Evolutionary conservation across 2,329 filamentous ascomycete species (phyloP).

Genomic region (Colletotrichum destructivum): DNA sequence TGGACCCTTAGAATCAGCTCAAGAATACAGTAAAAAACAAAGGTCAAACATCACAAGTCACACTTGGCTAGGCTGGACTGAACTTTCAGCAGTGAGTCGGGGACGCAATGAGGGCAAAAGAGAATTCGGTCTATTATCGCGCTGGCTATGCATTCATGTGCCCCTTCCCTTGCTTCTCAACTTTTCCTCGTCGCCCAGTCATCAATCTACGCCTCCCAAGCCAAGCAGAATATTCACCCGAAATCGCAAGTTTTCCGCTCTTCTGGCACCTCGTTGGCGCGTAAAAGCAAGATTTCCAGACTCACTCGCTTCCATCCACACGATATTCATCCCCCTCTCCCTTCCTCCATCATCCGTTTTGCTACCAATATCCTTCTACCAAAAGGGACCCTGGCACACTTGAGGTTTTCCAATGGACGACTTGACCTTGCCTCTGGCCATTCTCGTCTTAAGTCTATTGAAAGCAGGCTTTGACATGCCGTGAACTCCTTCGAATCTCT

Average conservation of each 20-base stretch:
- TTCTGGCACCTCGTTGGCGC: neutral
- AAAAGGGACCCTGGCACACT: slow-evolving; percentile 18
- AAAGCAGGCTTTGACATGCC: slow-evolving; percentile 31
- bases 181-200: neutral
- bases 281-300: neutral
- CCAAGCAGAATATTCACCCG: neutral
- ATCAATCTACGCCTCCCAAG: neutral
- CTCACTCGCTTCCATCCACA: neutral
- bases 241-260: neutral
- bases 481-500: slow-evolving; percentile 3
- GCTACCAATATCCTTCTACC: neutral
- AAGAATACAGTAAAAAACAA: no score
- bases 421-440: slow-evolving; percentile 1
- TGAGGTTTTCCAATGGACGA: neutral
- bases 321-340: neutral
- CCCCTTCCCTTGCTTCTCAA: no score
- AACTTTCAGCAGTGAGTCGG: no score
- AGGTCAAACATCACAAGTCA: neutral
- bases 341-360: neutral
- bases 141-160: neutral
- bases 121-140: neutral
- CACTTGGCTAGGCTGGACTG: neutral
- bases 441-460: slow-evolving; percentile 25
- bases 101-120: no score
- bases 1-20: no score